Base-by-base conservation (phyloP, 176 grass and related monocot species). In the Pontederia crassipes region DNA sequence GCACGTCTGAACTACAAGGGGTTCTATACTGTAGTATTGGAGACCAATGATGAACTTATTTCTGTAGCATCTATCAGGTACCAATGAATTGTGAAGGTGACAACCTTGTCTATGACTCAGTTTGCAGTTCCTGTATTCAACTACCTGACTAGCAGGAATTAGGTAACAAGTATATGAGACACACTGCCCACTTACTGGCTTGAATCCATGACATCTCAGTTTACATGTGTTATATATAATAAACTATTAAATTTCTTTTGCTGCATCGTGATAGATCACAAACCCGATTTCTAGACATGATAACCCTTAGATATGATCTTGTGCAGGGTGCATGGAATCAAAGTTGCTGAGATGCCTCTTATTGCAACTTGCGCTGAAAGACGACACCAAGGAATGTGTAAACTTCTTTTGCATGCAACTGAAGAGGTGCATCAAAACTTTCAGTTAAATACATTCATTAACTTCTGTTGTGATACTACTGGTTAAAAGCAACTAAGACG, bases 41-140 rank as follows among this genome's bases (percentile, higher is more conserved):
- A 97, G 69, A 88, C 71, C 61, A 80, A 89, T 75, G 92, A 97
- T 45, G 80, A 51, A 57, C 82, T 97, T 70, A 74, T 88, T 55
- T 97, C 92, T 46, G 87, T 83, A 28, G 92, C 92, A 73, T 90
- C 83, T 50, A 79, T 97, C 64, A 97, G 92, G 92, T 97, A 75
- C 45, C 61, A 40, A 40, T 40, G 4, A 0, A 40, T 40, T 40
- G 32, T 40, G 6, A 40, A 40, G 32, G 32, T 58, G 58, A 61
- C 58, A 13, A 2, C 58, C 32, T 7, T 10, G 45, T 61, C 2
- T 45, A 61, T 61, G 11, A 17, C 40, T 12, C 28, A n/a, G 35
- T 5, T 61, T 45, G n/a, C 51, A 12, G n/a, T 14, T 6, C 0
- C 6, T 16, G 12, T 15, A 15, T 11, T 17, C n/a, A 6, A 12